A percentile compares a stretch with the other conserved stretches of the same genome.
Evolutionary conservation across 768 basidiomycete species (phyloP).

Genomic region (Russula sp.): DNA sequence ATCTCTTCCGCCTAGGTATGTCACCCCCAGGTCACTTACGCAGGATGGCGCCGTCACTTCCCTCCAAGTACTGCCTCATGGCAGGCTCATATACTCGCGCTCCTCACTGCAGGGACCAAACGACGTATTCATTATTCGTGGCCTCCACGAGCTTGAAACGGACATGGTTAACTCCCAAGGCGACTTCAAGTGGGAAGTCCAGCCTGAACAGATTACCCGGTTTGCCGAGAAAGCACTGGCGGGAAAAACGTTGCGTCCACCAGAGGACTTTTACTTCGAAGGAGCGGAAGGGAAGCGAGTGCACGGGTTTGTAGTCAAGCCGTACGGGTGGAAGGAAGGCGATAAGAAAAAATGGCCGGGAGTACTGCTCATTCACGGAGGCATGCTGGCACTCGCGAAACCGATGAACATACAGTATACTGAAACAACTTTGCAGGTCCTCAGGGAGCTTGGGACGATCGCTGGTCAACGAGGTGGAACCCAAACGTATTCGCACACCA

Average conservation of each 20-base stretch:
- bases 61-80: slow-evolving; percentile 56
- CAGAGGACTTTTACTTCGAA: slow-evolving; percentile 87
- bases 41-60: slow-evolving; percentile 54
- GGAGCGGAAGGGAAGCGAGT: slow-evolving; percentile 73
- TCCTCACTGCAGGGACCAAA: slow-evolving; percentile 79
- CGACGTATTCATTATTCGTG: slow-evolving; percentile 64
- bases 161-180: slow-evolving; percentile 22
- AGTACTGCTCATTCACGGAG: slow-evolving; percentile 79
- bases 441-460: slow-evolving; percentile 84
- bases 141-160: slow-evolving; percentile 45
- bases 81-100: slow-evolving; percentile 66
- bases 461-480: slow-evolving; percentile 93
- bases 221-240: slow-evolving; percentile 58
- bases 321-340: slow-evolving; percentile 66
- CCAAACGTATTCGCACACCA: slow-evolving; percentile 72
- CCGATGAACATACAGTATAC: neutral
- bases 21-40: slow-evolving; percentile 59
- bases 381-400: slow-evolving; percentile 33
- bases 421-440: slow-evolving; percentile 45
- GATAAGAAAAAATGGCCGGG: slow-evolving; percentile 69
- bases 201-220: slow-evolving; percentile 52
- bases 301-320: slow-evolving; percentile 84
- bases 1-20: slow-evolving; percentile 43
- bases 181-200: slow-evolving; percentile 34
- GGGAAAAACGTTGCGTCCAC: slow-evolving; percentile 55